Conservation (phyloP, 257 asterid species). For the Knoxia roxburghii region DNA sequence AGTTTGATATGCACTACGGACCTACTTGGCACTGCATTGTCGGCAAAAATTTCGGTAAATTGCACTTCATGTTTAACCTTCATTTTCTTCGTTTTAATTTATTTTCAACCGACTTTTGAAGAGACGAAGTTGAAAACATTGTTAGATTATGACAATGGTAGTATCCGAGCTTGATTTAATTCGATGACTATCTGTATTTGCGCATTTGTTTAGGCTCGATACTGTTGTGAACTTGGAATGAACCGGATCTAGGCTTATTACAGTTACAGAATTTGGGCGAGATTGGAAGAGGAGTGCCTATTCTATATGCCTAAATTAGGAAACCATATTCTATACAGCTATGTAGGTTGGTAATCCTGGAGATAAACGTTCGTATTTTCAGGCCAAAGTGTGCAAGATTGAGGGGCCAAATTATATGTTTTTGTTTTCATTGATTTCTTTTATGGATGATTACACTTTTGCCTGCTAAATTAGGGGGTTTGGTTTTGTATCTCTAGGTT, state of each 20-base stretch:
- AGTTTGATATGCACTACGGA: conserved; percentile 85
- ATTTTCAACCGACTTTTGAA: background rate
- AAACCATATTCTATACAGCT: no score
- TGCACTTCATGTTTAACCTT: background rate
- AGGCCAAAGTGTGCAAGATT: no score
- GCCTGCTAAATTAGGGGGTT: background rate
- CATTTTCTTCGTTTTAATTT: background rate
- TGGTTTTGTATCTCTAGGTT: background rate
- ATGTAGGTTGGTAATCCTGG: no score
- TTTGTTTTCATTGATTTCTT: no score
- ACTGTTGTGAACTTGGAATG: background rate
- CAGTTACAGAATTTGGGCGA: background rate
- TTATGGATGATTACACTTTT: no score
- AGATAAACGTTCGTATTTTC: no score
- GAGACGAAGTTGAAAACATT: background rate
- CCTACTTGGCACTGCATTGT: conserved; percentile 99
- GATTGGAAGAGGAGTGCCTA: background rate
- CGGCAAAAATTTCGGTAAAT: conserved; percentile 91
- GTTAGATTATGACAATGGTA: background rate
- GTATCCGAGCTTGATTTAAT: background rate
- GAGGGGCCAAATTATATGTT: no score
- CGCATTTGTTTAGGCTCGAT: background rate
- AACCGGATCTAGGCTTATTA: conserved; percentile 8
- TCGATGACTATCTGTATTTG: background rate
- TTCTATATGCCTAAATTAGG: background rate